Base-by-base conservation (phyloP, 2,329 filamentous ascomycete genomes). In the Colletotrichum sp. region DNA sequence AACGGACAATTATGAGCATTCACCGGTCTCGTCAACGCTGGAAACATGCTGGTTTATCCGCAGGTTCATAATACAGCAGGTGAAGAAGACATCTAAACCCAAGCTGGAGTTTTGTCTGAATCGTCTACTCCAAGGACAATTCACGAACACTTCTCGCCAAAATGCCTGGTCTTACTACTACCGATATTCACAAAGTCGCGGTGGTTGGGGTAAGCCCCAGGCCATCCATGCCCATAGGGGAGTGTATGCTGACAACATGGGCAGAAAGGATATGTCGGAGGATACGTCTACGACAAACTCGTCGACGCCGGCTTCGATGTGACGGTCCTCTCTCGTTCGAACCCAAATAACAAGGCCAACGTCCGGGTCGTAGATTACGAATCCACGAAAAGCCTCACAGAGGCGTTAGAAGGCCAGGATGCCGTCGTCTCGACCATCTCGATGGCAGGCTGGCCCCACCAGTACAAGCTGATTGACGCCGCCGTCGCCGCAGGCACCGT, bases 391-490 rank as follows among this genome's bases (percentile, higher is more conserved):
- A 88, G 88, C 28, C 85, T 93, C n/a, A 86, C 82, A 0, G 77
- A 83, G 1, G 89, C 89, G 0, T 86, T 94, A 62, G 77, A 86
- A 55, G 90, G 88, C 61, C 87, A 92, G 70, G 91, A 93, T 76
- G 91, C 89, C 2, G 85, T 92, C 16, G 81, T 92, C 30, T 87
- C 86, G 7, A 82, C 86, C 3, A 83, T 91, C 43, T 85, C 83
- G 14, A 79, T 88, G 7, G 43, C 69, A 7, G 76, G 64, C 12
- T 74, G 78, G n/a, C 88, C 91, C 71, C 81, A 82, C 32, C 90
- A 91, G 77, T 82, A 83, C 48, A 84, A 83, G 43, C 80, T 91
- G 72, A 87, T 91, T 55, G 87, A 91, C 68, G 89, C 89, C 2
- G 86, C 89, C n/a, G 84, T 89, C 30, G 83, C 83, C 8, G 89